A percentile compares a stretch with the other conserved stretches of the same genome.
These are phyloP conservation scores for Fraxinus greggii DNA, from an alignment of 305 asterid species.

Conservation along the genomic window DNA sequence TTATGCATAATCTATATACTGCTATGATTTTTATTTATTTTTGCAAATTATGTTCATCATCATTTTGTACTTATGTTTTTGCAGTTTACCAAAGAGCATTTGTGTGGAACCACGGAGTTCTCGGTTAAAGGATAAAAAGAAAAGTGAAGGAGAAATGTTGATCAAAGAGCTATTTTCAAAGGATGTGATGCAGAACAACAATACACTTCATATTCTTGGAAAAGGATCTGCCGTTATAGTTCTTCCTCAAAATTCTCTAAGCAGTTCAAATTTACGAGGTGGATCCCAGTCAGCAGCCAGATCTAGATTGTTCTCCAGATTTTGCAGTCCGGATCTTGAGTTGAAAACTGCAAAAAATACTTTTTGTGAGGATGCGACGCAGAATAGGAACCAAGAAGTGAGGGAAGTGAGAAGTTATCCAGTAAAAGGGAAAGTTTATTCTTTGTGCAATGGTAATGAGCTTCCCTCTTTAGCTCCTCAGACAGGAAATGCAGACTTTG, in stretches of 20 bases:
- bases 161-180: constrained; percentile 75
- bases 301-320: constrained; percentile 52
- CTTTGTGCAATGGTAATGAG: constrained; percentile 39
- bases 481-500: constrained; percentile 33
- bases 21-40: not conserved
- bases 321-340: constrained; percentile 55
- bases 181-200: constrained; percentile 74
- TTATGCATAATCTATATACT: not conserved
- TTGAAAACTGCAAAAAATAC: constrained; percentile 39
- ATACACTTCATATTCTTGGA: constrained; percentile 67
- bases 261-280: constrained; percentile 34
- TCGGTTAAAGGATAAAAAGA: constrained; percentile 81
- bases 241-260: constrained; percentile 63
- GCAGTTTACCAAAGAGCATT: constrained; percentile 64
- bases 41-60: constrained; percentile 22
- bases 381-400: constrained; percentile 38
- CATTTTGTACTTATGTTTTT: constrained; percentile 29
- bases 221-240: constrained; percentile 76
- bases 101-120: constrained; percentile 82
- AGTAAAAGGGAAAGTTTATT: constrained; percentile 36
- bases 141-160: constrained; percentile 82
- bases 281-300: constrained; percentile 46
- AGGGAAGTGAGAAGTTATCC: constrained; percentile 33
- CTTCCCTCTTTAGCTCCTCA: constrained; percentile 35
- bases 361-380: constrained; percentile 32